Evolutionary conservation across 352 stramenopile genomes (phyloP).

Genomic region (Globisporangium spinosum): DNA sequence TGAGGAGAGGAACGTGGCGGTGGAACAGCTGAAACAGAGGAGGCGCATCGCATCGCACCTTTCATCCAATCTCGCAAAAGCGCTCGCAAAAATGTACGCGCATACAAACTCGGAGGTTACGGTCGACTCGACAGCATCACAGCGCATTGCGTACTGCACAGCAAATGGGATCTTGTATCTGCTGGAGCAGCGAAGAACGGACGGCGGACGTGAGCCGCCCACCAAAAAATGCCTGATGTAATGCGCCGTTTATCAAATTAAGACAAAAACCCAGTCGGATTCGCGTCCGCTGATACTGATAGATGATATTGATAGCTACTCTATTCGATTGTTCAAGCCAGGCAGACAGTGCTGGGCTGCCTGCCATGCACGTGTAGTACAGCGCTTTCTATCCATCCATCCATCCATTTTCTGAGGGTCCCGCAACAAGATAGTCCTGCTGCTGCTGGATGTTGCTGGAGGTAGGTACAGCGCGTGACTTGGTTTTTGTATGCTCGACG

Average conservation of each 20-base stretch:
- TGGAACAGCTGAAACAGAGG: slow-evolving; percentile 9
- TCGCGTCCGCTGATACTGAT: too few species aligned
- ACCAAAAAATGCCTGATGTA: not conserved
- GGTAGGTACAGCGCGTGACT: slow-evolving; percentile 1
- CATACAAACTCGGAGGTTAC: not conserved
- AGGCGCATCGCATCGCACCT: not conserved
- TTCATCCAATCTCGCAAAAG: too few species aligned
- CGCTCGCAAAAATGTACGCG: too few species aligned
- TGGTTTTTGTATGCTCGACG: not conserved
- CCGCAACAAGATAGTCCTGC: too few species aligned
- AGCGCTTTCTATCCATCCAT: too few species aligned
- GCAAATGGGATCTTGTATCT: slow-evolving; percentile 1
- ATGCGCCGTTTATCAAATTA: not conserved
- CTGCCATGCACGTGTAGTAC: not conserved
- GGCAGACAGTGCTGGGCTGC: too few species aligned
- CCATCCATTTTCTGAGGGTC: not conserved
- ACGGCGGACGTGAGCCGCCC: not conserved
- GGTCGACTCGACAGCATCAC: not conserved
- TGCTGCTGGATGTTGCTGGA: not conserved
- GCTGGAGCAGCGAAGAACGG: not conserved
- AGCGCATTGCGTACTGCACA: not conserved
- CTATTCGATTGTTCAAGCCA: not conserved
- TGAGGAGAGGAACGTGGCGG: slow-evolving; percentile 1
- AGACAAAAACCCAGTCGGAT: not conserved
- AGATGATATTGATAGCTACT: not conserved